Evolutionary conservation across 164 flowering plant genomes (phyloP), one percentile per base, ranked within the genome.

Genomic region (Kalanchoe fedtschenkoi): DNA sequence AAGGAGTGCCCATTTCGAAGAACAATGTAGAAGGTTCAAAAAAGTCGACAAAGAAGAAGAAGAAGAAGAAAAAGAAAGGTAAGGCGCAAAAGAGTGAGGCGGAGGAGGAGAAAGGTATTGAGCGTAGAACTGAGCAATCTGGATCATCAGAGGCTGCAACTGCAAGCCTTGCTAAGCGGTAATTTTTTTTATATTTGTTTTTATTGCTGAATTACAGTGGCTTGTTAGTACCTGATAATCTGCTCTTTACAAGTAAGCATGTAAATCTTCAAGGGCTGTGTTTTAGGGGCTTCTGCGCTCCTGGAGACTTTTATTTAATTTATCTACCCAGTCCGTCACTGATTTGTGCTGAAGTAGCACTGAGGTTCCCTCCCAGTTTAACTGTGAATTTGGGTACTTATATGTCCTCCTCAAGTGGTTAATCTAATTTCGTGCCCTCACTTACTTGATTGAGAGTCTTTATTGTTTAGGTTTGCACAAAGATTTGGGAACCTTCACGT

Each of bases 101-200:
- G 33, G 65, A 61, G 66, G 69, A 62, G 34, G 58, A 66, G 65
- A 60, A 66, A 33, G 60, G 10, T 65, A 61, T 60, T 41, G 14
- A 4, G 42, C 3, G n/a, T 65, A 61, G 15, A 28, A 63, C 60
- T 19, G 72, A 28, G 33, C 64, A 60, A 30, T 58, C 24, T 35
- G 72, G 64, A 62, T 78, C 58, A 38, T 66, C 65, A 55, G 70
- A 28, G 21, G 62, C 58, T 28, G 34, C 16, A 28, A 68, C 70
- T 63, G 34, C 63, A 19, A 34, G 22, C 39, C 60, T 41, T 42
- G 65, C 35, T 56, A 70, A 73, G 19, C 76, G 81, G 85, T 80
- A 70, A 29, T 32, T 37, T 14, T 19, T 4, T 47, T 10, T 0
- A 4, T 39, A 47, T 24, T 0, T 14, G 15, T 47, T 24, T 22